These are phyloP conservation scores for Boletus smithii DNA, from an alignment of 1,284 basidiomycete species.

Conservation along the genomic window DNA sequence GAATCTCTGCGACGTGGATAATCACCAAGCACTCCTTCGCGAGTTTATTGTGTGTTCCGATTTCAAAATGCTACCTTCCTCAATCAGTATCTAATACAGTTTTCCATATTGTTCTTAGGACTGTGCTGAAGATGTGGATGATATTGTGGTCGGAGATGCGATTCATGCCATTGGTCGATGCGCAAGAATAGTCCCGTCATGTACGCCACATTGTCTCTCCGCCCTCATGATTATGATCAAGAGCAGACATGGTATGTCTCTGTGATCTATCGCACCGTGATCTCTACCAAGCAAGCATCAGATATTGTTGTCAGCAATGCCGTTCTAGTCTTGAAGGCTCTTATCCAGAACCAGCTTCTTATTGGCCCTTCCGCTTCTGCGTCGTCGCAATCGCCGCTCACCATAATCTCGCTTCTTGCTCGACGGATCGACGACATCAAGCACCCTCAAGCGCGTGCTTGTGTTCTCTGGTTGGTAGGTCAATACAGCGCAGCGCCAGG, in stretches of 20 bases:
- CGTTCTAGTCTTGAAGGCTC: slow-evolving; percentile 78
- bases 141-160: slow-evolving; percentile 65
- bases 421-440: slow-evolving; percentile 73
- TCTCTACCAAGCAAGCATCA: slow-evolving; percentile 10
- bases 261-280: not conserved
- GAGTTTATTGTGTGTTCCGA: slow-evolving; percentile 72
- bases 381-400: slow-evolving; percentile 49
- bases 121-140: slow-evolving; percentile 71
- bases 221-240: slow-evolving; percentile 77
- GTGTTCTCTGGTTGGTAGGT: slow-evolving; percentile 87
- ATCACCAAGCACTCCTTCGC: slow-evolving; percentile 64
- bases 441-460: slow-evolving; percentile 77
- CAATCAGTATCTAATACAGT: not conserved
- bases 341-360: slow-evolving; percentile 67
- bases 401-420: slow-evolving; percentile 74
- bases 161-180: slow-evolving; percentile 78
- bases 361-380: slow-evolving; percentile 6
- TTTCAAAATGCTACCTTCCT: not conserved
- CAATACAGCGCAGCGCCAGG: slow-evolving; percentile 60
- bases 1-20: slow-evolving; percentile 61
- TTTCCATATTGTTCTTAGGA: slow-evolving; percentile 45
- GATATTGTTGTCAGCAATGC: slow-evolving; percentile 66
- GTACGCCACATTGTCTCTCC: slow-evolving; percentile 66
- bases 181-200: slow-evolving; percentile 64
- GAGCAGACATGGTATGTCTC: slow-evolving; percentile 59